phyloP scores from a whole-genome alignment of 2,329 filamentous ascomycete species.

The Seiridium cupressi region DNA sequence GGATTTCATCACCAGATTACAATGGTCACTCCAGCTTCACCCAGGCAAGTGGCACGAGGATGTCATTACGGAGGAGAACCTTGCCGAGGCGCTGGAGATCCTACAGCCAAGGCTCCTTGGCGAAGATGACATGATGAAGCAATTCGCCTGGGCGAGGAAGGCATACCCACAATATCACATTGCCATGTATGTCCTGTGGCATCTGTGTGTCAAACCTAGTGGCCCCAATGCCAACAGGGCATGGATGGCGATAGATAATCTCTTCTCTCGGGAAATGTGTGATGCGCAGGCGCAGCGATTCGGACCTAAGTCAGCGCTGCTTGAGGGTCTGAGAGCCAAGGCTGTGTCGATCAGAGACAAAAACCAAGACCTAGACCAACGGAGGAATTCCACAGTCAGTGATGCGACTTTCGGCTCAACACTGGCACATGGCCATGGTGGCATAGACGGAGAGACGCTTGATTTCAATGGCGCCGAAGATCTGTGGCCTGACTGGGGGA shows the following conservation, averaged over 20 bases:
- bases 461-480: too few relatives aligned
- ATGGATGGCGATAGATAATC: background rate
- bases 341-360: background rate
- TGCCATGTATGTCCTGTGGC: conserved; percentile 12
- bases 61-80: background rate
- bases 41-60: background rate
- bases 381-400: too few relatives aligned
- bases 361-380: too few relatives aligned
- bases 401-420: too few relatives aligned
- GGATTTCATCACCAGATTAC: conserved; percentile 11
- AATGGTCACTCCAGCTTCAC: conserved; percentile 3
- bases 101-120: background rate
- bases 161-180: conserved; percentile 13
- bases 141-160: conserved; percentile 8
- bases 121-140: background rate
- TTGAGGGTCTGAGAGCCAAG: background rate
- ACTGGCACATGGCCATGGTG: too few relatives aligned
- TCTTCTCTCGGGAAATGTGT: background rate
- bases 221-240: conserved; percentile 2
- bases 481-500: too few relatives aligned
- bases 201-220: conserved; percentile 11
- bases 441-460: too few relatives aligned
- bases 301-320: background rate
- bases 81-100: background rate
- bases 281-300: background rate